A percentile compares a stretch with the other conserved stretches of the same genome.
phyloP scores from a whole-genome alignment of 768 basidiomycete species.

The Tylopilus sp. region DNA sequence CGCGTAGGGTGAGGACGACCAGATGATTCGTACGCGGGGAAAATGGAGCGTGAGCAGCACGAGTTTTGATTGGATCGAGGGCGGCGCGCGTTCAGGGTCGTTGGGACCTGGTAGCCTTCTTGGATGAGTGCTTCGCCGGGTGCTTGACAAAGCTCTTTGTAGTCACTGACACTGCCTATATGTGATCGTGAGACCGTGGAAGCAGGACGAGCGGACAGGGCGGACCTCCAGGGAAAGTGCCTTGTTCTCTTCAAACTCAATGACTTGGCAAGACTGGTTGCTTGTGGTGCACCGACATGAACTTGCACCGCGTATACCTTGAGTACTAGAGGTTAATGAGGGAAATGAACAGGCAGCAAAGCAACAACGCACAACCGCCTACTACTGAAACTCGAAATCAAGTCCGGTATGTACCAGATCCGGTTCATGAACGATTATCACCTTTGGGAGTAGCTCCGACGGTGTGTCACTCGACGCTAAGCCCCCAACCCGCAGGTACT shows the following conservation, averaged over 20 bases:
- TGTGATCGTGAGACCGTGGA: background rate
- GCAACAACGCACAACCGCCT: conserved; percentile 80
- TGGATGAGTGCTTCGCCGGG: conserved; percentile 52
- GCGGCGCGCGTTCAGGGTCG: conserved; percentile 35
- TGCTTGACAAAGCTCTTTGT: conserved; percentile 66
- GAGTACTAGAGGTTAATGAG: conserved; percentile 2
- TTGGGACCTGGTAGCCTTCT: conserved; percentile 32
- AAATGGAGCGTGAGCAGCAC: conserved; percentile 87
- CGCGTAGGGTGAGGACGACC: conserved; percentile 94
- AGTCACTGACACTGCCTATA: conserved; percentile 56
- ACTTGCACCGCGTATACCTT: conserved; percentile 95
- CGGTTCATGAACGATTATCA: no score
- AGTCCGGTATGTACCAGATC: conserved; percentile 56
- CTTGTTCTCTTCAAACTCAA: conserved; percentile 98
- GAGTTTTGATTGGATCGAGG: conserved; percentile 85
- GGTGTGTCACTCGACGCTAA: no score
- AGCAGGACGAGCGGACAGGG: background rate
- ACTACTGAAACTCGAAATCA: conserved; percentile 91
- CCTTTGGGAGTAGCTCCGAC: no score
- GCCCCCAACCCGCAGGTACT: no score
- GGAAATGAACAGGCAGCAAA: background rate
- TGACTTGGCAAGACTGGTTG: conserved; percentile 86
- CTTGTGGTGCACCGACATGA: conserved; percentile 96
- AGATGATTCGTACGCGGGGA: conserved; percentile 90
- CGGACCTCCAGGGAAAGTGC: conserved; percentile 85